These are phyloP conservation scores for Didymella pomorum DNA, from an alignment of 2,329 filamentous ascomycete species.

Conservation along the genomic window DNA sequence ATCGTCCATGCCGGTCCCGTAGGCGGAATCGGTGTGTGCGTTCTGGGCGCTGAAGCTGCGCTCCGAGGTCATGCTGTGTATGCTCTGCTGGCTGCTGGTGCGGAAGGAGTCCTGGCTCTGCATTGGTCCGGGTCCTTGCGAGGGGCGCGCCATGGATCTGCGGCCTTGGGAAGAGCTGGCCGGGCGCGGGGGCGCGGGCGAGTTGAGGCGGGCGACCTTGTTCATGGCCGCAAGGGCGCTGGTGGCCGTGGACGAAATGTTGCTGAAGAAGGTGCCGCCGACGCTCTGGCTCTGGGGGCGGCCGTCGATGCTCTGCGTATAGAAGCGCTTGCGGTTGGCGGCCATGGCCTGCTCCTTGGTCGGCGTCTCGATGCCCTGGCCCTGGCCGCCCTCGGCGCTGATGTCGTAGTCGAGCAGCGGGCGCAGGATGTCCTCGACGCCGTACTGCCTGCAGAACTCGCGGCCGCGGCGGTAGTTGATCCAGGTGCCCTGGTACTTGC, in stretches of 20 bases:
- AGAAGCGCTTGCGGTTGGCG: constrained; percentile 86
- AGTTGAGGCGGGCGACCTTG: constrained; percentile 89
- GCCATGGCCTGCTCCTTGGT: constrained; percentile 99
- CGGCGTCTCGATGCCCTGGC: constrained; percentile 85
- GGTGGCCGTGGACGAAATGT: constrained; percentile 91
- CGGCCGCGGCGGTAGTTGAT: constrained; percentile 92
- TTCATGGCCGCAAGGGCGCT: constrained; percentile 95
- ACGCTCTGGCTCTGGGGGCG: constrained; percentile 68
- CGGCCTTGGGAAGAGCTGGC: constrained; percentile 70
- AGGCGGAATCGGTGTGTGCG: constrained; percentile 68
- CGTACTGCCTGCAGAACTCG: constrained; percentile 84
- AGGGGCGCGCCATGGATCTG: constrained; percentile 72
- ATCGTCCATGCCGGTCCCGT: constrained; percentile 66
- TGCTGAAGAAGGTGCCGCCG: constrained; percentile 93
- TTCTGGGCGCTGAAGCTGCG: constrained; percentile 70
- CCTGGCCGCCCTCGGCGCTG: constrained; percentile 76
- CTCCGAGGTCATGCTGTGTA: constrained; percentile 74
- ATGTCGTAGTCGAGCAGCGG: constrained; percentile 83
- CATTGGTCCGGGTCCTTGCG: constrained; percentile 60
- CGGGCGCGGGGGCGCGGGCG: constrained; percentile 71
- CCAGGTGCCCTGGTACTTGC: constrained; percentile 99
- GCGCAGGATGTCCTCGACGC: constrained; percentile 77
- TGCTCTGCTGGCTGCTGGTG: constrained; percentile 81
- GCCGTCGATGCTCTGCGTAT: constrained; percentile 76
- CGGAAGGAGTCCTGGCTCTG: constrained; percentile 71